These are phyloP conservation scores for Fusarium musae DNA, from an alignment of 2,329 filamentous ascomycete genomes.

Conservation along the genomic window DNA sequence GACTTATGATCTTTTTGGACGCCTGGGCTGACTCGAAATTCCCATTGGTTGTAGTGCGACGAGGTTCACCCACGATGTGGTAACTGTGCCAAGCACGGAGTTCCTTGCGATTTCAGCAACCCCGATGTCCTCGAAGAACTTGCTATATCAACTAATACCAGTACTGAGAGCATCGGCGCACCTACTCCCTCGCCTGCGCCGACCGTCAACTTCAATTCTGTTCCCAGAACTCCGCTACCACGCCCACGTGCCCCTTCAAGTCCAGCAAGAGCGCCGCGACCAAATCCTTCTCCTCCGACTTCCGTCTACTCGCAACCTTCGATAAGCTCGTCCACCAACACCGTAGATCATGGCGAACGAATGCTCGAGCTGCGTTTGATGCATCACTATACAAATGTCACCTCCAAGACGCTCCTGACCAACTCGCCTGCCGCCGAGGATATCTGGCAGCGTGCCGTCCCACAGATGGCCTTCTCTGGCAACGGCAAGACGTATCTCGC, in stretches of 20 bases:
- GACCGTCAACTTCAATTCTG: conserved; percentile 30
- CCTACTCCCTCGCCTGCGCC: conserved; percentile 41
- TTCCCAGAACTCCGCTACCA: conserved; percentile 41
- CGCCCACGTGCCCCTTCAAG: conserved; percentile 37
- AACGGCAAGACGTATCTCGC: conserved; percentile 68
- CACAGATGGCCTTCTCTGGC: conserved; percentile 69
- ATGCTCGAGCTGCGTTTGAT: conserved; percentile 71
- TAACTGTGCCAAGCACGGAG: conserved; percentile 75
- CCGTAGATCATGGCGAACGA: conserved; percentile 55
- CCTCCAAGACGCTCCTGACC: conserved; percentile 68
- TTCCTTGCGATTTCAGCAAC: conserved; percentile 72
- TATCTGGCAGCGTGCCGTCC: conserved; percentile 70
- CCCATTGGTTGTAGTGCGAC: conserved; percentile 62
- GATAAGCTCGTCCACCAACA: conserved; percentile 43
- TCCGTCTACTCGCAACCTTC: conserved; percentile 50
- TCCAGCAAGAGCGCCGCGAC: conserved; percentile 32
- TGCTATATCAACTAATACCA: conserved; percentile 51
- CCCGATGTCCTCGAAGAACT: conserved; percentile 60
- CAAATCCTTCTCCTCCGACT: conserved; percentile 45
- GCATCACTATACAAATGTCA: conserved; percentile 72
- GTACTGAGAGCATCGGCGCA: conserved; percentile 40
- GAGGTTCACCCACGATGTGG: conserved; percentile 73
- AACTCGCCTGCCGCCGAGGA: conserved; percentile 62
- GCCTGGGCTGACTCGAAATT: conserved; percentile 24
- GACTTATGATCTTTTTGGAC: background rate